phyloP scores from a whole-genome alignment of 257 asterid genomes.

The Echites panduratus region DNA sequence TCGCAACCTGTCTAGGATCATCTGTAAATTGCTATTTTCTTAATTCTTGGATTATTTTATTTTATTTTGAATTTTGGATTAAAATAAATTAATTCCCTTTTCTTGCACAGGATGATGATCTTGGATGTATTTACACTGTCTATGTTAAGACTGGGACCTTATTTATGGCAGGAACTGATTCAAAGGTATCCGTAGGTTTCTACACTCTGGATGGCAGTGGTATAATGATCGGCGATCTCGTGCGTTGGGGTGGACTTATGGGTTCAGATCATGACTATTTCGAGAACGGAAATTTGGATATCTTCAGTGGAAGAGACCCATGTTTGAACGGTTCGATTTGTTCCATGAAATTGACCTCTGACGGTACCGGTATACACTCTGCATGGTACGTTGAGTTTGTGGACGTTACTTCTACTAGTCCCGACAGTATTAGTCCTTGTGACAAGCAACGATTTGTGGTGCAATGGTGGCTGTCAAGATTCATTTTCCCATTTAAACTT shows the following conservation, averaged over 20 bases:
- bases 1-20: slow-evolving; percentile 36
- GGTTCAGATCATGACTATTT: slow-evolving; percentile 53
- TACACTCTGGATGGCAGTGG: slow-evolving; percentile 42
- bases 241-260: slow-evolving; percentile 77
- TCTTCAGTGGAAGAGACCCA: slow-evolving; percentile 67
- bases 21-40: slow-evolving; percentile 38
- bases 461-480: too few relatives aligned
- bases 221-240: slow-evolving; percentile 42
- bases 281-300: slow-evolving; percentile 69
- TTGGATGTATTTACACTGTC: slow-evolving; percentile 61
- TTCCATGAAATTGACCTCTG: too few relatives aligned
- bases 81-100: not conserved
- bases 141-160: slow-evolving; percentile 51
- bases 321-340: slow-evolving; percentile 26
- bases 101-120: slow-evolving; percentile 42
- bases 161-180: slow-evolving; percentile 61
- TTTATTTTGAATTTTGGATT: not conserved
- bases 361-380: too few relatives aligned
- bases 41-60: not conserved
- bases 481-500: too few relatives aligned
- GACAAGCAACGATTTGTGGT: too few relatives aligned
- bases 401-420: too few relatives aligned
- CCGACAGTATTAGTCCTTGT: too few relatives aligned
- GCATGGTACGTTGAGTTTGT: too few relatives aligned
- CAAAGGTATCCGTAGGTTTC: slow-evolving; percentile 41